Conservation (phyloP, 2,329 filamentous ascomycete species). For the Parastagonospora avenae region DNA sequence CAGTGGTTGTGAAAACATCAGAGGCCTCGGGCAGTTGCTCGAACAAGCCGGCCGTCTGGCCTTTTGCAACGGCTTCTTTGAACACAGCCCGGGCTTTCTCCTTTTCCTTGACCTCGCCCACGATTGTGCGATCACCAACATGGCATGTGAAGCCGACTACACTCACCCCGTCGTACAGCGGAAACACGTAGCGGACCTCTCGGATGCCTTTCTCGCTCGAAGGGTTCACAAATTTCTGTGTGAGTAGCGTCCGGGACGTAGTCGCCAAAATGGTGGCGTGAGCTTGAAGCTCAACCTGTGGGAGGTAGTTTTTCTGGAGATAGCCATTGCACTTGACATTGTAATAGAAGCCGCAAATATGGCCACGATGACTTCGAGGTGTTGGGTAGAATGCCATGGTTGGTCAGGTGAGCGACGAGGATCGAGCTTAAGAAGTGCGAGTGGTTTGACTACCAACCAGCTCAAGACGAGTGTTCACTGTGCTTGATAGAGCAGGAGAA, state of each 20-base stretch:
- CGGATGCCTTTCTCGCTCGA: slow-evolving; percentile 51
- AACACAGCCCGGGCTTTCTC: slow-evolving; percentile 65
- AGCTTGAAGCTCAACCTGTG: slow-evolving; percentile 62
- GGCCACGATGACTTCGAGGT: neutral
- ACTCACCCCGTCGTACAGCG: slow-evolving; percentile 73
- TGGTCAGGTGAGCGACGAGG: neutral
- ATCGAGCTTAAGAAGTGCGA: neutral
- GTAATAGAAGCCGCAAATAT: slow-evolving; percentile 42
- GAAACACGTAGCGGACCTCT: slow-evolving; percentile 70
- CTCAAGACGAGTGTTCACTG: too few species aligned
- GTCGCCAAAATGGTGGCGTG: slow-evolving; percentile 67
- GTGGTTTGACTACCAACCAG: too few species aligned
- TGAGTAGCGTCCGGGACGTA: slow-evolving; percentile 57
- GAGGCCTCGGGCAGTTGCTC: slow-evolving; percentile 64
- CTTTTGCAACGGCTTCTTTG: slow-evolving; percentile 61
- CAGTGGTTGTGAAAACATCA: slow-evolving; percentile 70
- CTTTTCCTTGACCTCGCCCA: slow-evolving; percentile 70
- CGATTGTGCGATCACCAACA: slow-evolving; percentile 64
- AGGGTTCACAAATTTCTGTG: slow-evolving; percentile 68
- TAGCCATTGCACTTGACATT: slow-evolving; percentile 3
- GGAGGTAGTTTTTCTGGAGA: slow-evolving; percentile 52
- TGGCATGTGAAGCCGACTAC: slow-evolving; percentile 71
- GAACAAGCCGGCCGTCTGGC: slow-evolving; percentile 68
- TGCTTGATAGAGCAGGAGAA: too few species aligned
- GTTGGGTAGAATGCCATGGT: slow-evolving; percentile 1